Evolutionary conservation across 2,329 filamentous ascomycete genomes (phyloP).

Genomic region (Aspergillus floridensis): DNA sequence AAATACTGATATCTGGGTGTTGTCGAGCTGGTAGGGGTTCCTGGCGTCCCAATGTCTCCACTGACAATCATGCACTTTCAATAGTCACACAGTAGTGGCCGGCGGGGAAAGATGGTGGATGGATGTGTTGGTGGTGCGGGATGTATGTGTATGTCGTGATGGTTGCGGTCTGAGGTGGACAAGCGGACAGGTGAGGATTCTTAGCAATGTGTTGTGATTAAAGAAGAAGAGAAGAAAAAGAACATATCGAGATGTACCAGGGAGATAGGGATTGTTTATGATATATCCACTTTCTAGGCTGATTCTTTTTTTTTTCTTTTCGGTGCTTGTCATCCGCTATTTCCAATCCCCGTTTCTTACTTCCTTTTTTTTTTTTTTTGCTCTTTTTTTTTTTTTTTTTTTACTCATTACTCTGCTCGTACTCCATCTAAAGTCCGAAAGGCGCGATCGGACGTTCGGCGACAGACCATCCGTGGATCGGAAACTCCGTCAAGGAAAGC

Average conservation of each 20-base stretch:
- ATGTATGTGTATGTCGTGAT: conserved; percentile 1
- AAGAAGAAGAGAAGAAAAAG: conserved; percentile 3
- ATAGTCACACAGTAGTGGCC: conserved; percentile 2
- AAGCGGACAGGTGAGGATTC: not conserved
- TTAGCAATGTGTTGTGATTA: not conserved
- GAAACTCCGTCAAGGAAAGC: conserved; percentile 5
- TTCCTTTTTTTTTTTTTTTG: not conserved
- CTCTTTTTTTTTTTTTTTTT: not conserved
- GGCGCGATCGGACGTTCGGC: conserved; percentile 16
- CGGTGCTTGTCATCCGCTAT: conserved; percentile 3
- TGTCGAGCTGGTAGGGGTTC: not conserved
- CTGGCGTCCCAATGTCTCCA: not conserved
- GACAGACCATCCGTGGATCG: conserved; percentile 16
- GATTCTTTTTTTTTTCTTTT: conserved; percentile 11
- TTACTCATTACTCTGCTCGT: not conserved
- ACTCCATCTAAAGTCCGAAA: conserved; percentile 6
- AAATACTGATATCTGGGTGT: not conserved
- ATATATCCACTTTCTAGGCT: conserved; percentile 24
- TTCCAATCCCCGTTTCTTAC: conserved; percentile 8
- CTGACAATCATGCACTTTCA: not conserved
- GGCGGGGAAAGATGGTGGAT: not conserved
- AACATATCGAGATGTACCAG: conserved; percentile 8
- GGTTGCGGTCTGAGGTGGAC: conserved; percentile 7
- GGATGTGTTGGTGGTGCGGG: conserved; percentile 4
- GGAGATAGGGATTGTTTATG: conserved; percentile 14